Conservation (phyloP, 2,329 filamentous ascomycete genomes). For the Chrysoporthe deuterocubensis region DNA sequence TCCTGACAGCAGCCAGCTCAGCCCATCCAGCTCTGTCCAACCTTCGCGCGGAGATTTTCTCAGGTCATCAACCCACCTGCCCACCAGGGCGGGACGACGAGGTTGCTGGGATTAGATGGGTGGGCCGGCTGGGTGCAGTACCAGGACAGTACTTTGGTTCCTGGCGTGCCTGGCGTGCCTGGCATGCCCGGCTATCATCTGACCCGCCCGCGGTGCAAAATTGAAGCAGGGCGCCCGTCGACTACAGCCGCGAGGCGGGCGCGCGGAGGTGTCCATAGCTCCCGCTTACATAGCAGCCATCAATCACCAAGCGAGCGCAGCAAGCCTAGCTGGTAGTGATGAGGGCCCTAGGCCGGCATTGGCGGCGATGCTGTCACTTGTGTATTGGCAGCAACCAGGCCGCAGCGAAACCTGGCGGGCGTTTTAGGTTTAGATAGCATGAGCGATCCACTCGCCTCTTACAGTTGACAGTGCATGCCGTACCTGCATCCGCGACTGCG, state of each 20-base stretch:
- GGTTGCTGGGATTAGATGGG: not conserved
- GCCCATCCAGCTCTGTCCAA: not conserved
- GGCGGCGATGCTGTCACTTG: not conserved
- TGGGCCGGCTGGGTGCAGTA: no score
- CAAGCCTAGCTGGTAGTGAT: not conserved
- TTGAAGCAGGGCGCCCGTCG: not conserved
- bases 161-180: constrained; percentile 1
- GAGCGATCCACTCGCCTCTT: not conserved
- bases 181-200: not conserved
- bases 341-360: not conserved
- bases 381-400: not conserved
- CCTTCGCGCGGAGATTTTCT: constrained; percentile 9
- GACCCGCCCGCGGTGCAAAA: not conserved
- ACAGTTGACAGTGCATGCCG: not conserved
- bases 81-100: constrained; percentile 4
- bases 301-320: not conserved
- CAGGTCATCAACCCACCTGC: constrained; percentile 5
- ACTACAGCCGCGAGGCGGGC: not conserved
- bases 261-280: constrained; percentile 11
- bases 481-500: not conserved
- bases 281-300: not conserved
- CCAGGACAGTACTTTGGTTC: not conserved
- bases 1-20: constrained; percentile 2
- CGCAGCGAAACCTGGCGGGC: not conserved
- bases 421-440: constrained; percentile 22